Percentiles rank a stretch among this genome's conserved stretches.
Evolutionary conservation across 129 eudicot species (phyloP).

Genomic region (Tanacetum coccineum): DNA sequence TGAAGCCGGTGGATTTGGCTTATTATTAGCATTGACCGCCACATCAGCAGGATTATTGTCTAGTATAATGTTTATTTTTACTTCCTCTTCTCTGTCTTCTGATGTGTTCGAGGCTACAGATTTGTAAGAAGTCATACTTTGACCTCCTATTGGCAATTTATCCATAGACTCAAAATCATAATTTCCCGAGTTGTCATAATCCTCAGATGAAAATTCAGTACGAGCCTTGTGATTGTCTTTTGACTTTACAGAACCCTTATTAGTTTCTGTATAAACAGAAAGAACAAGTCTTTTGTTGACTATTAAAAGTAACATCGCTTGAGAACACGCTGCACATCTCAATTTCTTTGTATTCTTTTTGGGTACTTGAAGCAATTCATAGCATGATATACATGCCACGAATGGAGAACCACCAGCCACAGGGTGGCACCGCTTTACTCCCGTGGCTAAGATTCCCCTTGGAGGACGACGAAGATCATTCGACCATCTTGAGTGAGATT

Average conservation of each 20-base stretch:
- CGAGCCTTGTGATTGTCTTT: slow-evolving; percentile 26
- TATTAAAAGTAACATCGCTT: slow-evolving; percentile 43
- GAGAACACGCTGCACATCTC: slow-evolving; percentile 76
- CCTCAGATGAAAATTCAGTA: slow-evolving; percentile 66
- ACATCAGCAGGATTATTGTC: slow-evolving; percentile 34
- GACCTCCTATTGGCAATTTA: slow-evolving; percentile 34
- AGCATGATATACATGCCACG: slow-evolving; percentile 66
- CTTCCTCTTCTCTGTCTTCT: slow-evolving; percentile 53
- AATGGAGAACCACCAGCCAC: slow-evolving; percentile 93
- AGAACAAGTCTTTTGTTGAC: slow-evolving; percentile 53
- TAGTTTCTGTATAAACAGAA: slow-evolving; percentile 29
- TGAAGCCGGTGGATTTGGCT: slow-evolving; percentile 46
- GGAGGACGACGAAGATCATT: slow-evolving; percentile 57
- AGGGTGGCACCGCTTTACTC: slow-evolving; percentile 52
- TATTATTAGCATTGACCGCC: slow-evolving; percentile 22
- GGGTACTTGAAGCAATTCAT: slow-evolving; percentile 71
- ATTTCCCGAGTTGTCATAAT: slow-evolving; percentile 57
- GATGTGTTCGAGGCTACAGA: slow-evolving; percentile 50
- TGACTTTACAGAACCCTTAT: slow-evolving; percentile 24
- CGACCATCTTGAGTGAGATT: slow-evolving; percentile 44
- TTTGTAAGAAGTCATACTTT: slow-evolving; percentile 42
- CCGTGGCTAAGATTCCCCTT: slow-evolving; percentile 41
- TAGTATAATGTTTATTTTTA: slow-evolving; percentile 25
- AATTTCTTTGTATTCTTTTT: slow-evolving; percentile 52
- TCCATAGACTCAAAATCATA: slow-evolving; percentile 80